Percentiles rank a stretch among this genome's conserved stretches.
phyloP scores from a whole-genome alignment of 1,284 basidiomycete species.

The Apiotrichum gracile region DNA sequence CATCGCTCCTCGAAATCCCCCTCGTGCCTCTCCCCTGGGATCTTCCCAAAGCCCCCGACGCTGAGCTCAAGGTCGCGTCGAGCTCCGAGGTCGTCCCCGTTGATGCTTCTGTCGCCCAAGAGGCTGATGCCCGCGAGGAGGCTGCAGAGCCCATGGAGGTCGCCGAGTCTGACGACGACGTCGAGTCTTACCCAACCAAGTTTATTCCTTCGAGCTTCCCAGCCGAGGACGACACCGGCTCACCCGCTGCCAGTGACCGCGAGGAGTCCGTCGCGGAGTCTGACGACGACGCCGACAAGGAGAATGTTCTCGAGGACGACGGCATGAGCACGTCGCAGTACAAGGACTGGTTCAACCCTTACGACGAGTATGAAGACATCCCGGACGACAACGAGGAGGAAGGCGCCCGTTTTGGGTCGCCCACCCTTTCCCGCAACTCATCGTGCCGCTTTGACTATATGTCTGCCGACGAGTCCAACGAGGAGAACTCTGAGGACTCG shows the following conservation, averaged over 20 bases:
- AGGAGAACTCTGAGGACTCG: too few relatives aligned
- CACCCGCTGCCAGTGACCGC: background rate
- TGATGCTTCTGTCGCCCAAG: too few relatives aligned
- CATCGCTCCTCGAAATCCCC: background rate
- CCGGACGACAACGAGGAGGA: slow-evolving; percentile 2
- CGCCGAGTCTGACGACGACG: background rate
- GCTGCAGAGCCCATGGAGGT: too few relatives aligned
- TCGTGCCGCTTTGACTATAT: too few relatives aligned
- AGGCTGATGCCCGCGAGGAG: too few relatives aligned
- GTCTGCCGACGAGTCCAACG: background rate
- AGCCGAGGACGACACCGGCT: background rate
- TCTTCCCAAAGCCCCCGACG: too few relatives aligned
- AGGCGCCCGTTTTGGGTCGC: too few relatives aligned
- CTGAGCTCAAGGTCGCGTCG: too few relatives aligned
- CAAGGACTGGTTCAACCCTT: background rate
- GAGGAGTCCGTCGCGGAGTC: background rate
- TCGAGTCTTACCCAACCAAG: too few relatives aligned
- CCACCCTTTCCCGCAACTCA: too few relatives aligned
- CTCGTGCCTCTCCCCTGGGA: too few relatives aligned
- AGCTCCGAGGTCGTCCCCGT: too few relatives aligned
- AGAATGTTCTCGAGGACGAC: background rate
- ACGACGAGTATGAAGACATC: background rate
- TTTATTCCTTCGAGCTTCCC: background rate
- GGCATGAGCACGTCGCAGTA: background rate
- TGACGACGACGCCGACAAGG: background rate